These are phyloP conservation scores for Chlorophyllum brunneum DNA, from an alignment of 768 basidiomycete species.

Conservation along the genomic window DNA sequence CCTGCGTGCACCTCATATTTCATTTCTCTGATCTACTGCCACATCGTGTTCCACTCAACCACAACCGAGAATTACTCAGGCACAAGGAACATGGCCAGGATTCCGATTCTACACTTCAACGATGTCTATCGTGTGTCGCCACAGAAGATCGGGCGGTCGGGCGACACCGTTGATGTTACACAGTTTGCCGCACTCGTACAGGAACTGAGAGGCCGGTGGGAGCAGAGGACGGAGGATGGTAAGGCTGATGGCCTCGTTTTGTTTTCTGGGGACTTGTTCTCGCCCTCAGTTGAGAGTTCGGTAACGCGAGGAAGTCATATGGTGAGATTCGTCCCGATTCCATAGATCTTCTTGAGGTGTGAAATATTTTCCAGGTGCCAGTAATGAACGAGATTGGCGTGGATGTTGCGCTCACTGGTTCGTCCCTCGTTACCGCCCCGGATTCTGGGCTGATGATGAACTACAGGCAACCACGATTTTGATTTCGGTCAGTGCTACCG, in stretches of 20 bases:
- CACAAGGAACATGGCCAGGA: constrained; percentile 11
- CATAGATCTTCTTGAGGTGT: neutral
- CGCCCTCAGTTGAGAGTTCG: constrained; percentile 81
- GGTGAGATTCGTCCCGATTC: constrained; percentile 38
- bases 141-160: constrained; percentile 56
- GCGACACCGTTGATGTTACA: constrained; percentile 77
- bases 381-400: constrained; percentile 79
- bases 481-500: constrained; percentile 59
- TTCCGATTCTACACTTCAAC: constrained; percentile 67
- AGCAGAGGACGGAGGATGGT: constrained; percentile 35
- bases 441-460: neutral
- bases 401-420: constrained; percentile 78
- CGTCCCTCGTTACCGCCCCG: constrained; percentile 20
- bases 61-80: neutral
- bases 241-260: constrained; percentile 69
- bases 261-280: constrained; percentile 89
- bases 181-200: constrained; percentile 78
- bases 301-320: constrained; percentile 90
- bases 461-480: constrained; percentile 86
- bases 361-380: constrained; percentile 52
- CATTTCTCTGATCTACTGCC: neutral
- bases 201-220: constrained; percentile 58
- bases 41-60: neutral
- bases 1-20: neutral
- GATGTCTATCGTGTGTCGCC: constrained; percentile 80